phyloP scores from a whole-genome alignment of 768 basidiomycete species.

The Pisolithus orientalis region DNA sequence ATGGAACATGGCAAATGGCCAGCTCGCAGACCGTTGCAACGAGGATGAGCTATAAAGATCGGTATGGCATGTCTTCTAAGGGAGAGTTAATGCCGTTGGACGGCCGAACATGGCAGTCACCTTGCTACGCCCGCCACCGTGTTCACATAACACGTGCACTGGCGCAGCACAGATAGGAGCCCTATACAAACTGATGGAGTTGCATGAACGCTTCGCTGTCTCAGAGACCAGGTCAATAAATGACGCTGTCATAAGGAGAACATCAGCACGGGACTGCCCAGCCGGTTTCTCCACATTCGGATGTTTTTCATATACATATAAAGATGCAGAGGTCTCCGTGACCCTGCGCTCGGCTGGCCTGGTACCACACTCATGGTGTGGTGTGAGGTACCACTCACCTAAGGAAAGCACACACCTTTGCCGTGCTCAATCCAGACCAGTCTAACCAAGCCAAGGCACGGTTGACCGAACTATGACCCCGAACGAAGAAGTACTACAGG shows the following conservation, averaged over 20 bases:
- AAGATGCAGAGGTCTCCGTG: not conserved
- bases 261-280: not conserved
- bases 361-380: not conserved
- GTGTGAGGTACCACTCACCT: no score
- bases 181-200: not conserved
- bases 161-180: not conserved
- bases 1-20: not conserved
- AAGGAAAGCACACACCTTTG: no score
- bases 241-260: not conserved
- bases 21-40: not conserved
- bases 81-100: not conserved
- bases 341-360: not conserved
- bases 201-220: not conserved
- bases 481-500: no score
- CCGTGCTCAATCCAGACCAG: no score
- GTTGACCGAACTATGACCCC: no score
- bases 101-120: not conserved
- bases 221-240: not conserved
- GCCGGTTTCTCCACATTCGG: not conserved
- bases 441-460: no score
- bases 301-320: not conserved
- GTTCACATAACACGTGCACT: not conserved
- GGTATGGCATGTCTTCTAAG: not conserved
- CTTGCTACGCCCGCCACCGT: not conserved
- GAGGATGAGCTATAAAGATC: not conserved